These are phyloP conservation scores for Leccinellum luteum DNA, from an alignment of 768 basidiomycete genomes.

Conservation along the genomic window DNA sequence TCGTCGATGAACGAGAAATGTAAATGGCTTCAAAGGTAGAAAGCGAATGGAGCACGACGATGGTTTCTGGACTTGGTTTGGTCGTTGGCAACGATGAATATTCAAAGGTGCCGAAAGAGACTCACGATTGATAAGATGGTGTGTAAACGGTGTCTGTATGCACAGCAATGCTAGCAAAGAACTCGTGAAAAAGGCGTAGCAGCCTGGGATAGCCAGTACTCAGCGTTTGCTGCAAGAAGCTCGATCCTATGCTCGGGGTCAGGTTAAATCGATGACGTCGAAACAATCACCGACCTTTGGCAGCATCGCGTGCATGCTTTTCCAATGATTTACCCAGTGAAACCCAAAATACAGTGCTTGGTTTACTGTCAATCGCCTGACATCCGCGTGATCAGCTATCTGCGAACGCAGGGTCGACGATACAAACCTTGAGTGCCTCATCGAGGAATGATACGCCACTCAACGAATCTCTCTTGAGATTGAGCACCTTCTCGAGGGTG, in stretches of 20 bases:
- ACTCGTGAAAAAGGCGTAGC: conserved; percentile 90
- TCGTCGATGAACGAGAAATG: conserved; percentile 75
- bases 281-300: conserved; percentile 55
- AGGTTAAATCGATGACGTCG: neutral
- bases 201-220: conserved; percentile 84
- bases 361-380: conserved; percentile 88
- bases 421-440: conserved; percentile 83
- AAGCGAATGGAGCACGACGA: conserved; percentile 81
- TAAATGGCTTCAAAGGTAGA: conserved; percentile 87
- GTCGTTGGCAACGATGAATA: neutral
- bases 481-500: conserved; percentile 90
- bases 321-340: conserved; percentile 79
- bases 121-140: conserved; percentile 78
- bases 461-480: conserved; percentile 79
- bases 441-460: conserved; percentile 82
- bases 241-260: conserved; percentile 56
- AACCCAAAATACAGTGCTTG: conserved; percentile 90
- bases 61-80: conserved; percentile 76
- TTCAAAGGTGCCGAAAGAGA: conserved; percentile 1
- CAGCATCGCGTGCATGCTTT: conserved; percentile 74
- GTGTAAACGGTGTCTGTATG: conserved; percentile 95
- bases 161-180: conserved; percentile 92
- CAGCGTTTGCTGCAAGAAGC: conserved; percentile 88
- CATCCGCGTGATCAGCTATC: conserved; percentile 1
- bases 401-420: neutral